Evolutionary conservation across 2,329 filamentous ascomycete species (phyloP), one percentile per base, ranked within the genome.

Genomic region (Xylariaceae sp.): DNA sequence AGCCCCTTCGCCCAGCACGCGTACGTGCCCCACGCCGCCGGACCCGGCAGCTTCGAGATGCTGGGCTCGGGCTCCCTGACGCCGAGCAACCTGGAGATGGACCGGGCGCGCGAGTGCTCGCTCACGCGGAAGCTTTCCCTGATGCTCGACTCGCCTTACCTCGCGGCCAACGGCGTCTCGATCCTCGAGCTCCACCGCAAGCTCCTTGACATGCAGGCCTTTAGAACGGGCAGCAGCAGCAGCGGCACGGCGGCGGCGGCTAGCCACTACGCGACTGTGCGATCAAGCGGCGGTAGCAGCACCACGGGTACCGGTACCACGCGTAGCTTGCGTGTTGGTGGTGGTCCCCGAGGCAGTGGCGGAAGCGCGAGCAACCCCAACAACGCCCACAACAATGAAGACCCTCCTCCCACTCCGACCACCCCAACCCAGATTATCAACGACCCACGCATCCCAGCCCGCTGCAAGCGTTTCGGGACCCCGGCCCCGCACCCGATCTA

Each of bases 71-170:
- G 46, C 1, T 36, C 26, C 2, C 39, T 15, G 17, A 28, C 4
- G 15, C 19, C 44, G 3, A 38, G 43, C 21, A 30, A 29, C 9
- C 17, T n/a, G 3, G 33, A 38, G 12, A 17, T 18, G 1, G 23
- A 34, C 9, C 13, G 19, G 12, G 12, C 15, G 2, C 31, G 31
- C 3, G 44, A 36, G 4, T 38, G 30, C 3, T 45, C 45, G 3
- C 46, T 48, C 37, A 48, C 43, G 2, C 40, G 40, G 4, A 43
- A 29, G 1, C 23, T 48, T 2, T 9, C 40, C 2, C 23, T 41
- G 9, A 44, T 46, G 46, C 38, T 48, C 1, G 40, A 48, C 26
- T 44, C 46, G 8, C 35, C 40, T 2, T 38, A 34, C 21, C 27
- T 45, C 4, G 40, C 46, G 1, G 4, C 26, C 2, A 34, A 18